Conservation (phyloP, 2,329 filamentous ascomycete species). For the Aureobasidium namibiae region DNA sequence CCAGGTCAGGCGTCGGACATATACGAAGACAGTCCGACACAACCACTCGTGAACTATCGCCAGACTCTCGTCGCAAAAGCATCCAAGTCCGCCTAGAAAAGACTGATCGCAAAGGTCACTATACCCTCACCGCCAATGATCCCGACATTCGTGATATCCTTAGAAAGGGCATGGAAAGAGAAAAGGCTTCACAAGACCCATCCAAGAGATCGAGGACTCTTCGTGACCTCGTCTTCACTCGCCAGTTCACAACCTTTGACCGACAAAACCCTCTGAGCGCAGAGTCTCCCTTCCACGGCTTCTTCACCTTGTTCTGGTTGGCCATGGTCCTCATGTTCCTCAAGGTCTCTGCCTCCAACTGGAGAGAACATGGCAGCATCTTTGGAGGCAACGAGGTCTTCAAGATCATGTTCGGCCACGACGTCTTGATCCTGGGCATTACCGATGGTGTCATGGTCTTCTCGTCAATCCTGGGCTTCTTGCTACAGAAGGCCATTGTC, state of each 20-base stretch:
- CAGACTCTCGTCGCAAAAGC: constrained; percentile 26
- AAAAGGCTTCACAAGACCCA: constrained; percentile 26
- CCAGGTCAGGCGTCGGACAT: constrained; percentile 7
- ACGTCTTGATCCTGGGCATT: constrained; percentile 43
- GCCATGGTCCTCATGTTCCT: constrained; percentile 58
- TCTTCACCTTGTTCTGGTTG: constrained; percentile 74
- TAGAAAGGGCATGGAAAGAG: constrained; percentile 34
- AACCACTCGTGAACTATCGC: constrained; percentile 3
- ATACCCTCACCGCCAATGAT: constrained; percentile 43
- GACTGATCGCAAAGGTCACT: constrained; percentile 38
- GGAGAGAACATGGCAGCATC: constrained; percentile 57
- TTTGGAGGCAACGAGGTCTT: constrained; percentile 66
- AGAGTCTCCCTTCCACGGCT: constrained; percentile 67
- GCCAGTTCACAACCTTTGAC: constrained; percentile 67
- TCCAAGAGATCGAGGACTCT: constrained; percentile 32
- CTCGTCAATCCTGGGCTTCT: constrained; percentile 55
- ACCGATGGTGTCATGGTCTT: constrained; percentile 64
- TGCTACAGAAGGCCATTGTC: constrained; percentile 54
- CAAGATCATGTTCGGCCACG: constrained; percentile 55
- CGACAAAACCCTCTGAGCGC: constrained; percentile 57
- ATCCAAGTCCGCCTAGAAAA: constrained; percentile 41
- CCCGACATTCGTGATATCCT: constrained; percentile 41
- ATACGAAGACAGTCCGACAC: constrained; percentile 10
- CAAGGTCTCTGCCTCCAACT: constrained; percentile 61
- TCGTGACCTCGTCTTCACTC: constrained; percentile 59